These are phyloP conservation scores for Mortierella sp. DNA, from an alignment of 371 early-diverging fungal genomes.

Conservation along the genomic window DNA sequence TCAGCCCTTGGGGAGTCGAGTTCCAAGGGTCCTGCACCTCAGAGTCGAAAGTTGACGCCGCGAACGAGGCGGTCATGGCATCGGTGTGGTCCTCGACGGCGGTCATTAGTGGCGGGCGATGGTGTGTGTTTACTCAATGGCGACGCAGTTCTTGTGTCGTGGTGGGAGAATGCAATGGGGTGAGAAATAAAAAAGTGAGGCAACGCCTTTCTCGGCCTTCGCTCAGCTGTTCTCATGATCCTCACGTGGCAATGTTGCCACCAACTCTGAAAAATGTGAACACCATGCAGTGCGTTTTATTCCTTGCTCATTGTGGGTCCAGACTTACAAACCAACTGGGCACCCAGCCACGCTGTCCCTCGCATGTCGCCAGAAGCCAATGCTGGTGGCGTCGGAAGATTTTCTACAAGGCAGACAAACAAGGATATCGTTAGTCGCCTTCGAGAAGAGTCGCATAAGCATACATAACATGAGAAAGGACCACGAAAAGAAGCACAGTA, in stretches of 20 bases:
- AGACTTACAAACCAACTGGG: constrained; percentile 59
- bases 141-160: too few relatives aligned
- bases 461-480: too few relatives aligned
- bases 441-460: too few relatives aligned
- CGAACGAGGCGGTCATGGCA: constrained; percentile 47
- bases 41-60: constrained; percentile 33
- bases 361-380: constrained; percentile 48
- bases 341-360: constrained; percentile 56
- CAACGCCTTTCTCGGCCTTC: too few relatives aligned
- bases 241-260: too few relatives aligned
- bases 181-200: too few relatives aligned
- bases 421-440: too few relatives aligned
- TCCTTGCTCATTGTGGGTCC: constrained; percentile 30
- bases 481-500: too few relatives aligned
- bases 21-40: constrained; percentile 48
- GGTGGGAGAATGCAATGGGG: too few relatives aligned
- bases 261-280: too few relatives aligned
- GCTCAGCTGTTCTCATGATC: too few relatives aligned
- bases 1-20: constrained; percentile 10
- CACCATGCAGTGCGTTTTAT: constrained; percentile 4
- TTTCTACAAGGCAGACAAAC: constrained; percentile 21
- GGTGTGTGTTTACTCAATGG: too few relatives aligned
- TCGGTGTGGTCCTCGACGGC: constrained; percentile 22
- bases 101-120: constrained; percentile 13
- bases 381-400: constrained; percentile 53